Evolutionary conservation across 495 filamentous ascomycete genomes (phyloP).

Genomic region (Xylona heveae): DNA sequence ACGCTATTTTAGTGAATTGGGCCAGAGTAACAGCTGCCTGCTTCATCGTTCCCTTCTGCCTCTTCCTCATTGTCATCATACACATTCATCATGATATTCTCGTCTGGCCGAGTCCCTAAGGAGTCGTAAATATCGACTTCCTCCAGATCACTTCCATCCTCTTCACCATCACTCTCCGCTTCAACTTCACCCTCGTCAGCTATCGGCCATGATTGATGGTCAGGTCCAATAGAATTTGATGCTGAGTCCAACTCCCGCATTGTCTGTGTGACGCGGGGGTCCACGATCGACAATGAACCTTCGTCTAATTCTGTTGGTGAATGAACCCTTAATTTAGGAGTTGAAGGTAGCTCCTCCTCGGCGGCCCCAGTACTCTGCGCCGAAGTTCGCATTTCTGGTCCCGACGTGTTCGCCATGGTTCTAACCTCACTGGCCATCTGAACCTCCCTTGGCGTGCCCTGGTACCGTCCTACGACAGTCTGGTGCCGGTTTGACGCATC

Average conservation of each 20-base stretch:
- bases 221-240: not conserved
- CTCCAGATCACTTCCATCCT: constrained; percentile 1
- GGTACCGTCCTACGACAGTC: constrained; percentile 15
- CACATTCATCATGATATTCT: constrained; percentile 6
- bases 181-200: constrained; percentile 4
- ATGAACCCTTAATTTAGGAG: not conserved
- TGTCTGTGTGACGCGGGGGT: not conserved
- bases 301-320: constrained; percentile 1
- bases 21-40: too few species aligned
- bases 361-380: constrained; percentile 8
- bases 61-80: constrained; percentile 10
- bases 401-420: constrained; percentile 3
- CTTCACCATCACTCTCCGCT: constrained; percentile 1
- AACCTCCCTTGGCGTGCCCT: constrained; percentile 13
- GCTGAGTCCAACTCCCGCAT: not conserved
- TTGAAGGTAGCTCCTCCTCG: constrained; percentile 1
- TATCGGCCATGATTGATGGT: not conserved
- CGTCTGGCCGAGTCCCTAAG: constrained; percentile 3
- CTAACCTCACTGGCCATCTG: constrained; percentile 20
- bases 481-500: constrained; percentile 11
- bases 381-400: constrained; percentile 17
- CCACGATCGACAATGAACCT: constrained; percentile 2
- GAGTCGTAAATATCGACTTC: constrained; percentile 2
- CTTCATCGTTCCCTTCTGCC: constrained; percentile 7
- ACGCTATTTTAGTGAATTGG: too few species aligned